These are phyloP conservation scores for Calocera viscosa DNA, from an alignment of 768 basidiomycete genomes.

Conservation along the genomic window DNA sequence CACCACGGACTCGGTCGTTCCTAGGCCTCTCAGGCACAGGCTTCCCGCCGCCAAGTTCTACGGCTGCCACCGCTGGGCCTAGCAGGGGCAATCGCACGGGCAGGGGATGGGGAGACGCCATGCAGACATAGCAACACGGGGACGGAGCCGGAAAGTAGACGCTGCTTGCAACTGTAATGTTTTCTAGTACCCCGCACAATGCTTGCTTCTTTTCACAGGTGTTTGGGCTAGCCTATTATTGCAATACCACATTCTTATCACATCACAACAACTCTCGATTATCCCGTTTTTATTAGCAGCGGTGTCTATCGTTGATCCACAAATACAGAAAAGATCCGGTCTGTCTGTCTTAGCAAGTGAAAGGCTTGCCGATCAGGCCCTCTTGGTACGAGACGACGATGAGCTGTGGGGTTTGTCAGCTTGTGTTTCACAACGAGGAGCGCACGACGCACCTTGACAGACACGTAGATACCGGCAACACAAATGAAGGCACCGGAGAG, in stretches of 20 bases:
- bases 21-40: background rate
- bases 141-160: background rate
- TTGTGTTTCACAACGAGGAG: constrained; percentile 1
- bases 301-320: background rate
- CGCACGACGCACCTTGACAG: constrained; percentile 33
- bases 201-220: background rate
- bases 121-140: background rate
- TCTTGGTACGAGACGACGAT: constrained; percentile 36
- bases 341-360: constrained; percentile 28
- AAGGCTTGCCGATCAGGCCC: constrained; percentile 37
- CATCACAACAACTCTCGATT: background rate
- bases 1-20: background rate
- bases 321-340: background rate
- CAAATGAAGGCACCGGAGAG: constrained; percentile 42
- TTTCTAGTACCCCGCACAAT: background rate
- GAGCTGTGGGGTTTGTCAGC: constrained; percentile 7
- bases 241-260: background rate
- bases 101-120: background rate
- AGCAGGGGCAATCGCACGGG: background rate
- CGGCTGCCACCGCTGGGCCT: background rate
- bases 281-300: background rate
- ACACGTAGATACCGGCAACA: constrained; percentile 41
- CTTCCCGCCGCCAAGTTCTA: background rate
- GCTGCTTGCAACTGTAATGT: background rate
- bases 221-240: background rate